A percentile compares a stretch with the other conserved stretches of the same genome.
These are phyloP conservation scores for Paspalum notatum DNA, from an alignment of 176 grass and related monocot species.

Conservation along the genomic window DNA sequence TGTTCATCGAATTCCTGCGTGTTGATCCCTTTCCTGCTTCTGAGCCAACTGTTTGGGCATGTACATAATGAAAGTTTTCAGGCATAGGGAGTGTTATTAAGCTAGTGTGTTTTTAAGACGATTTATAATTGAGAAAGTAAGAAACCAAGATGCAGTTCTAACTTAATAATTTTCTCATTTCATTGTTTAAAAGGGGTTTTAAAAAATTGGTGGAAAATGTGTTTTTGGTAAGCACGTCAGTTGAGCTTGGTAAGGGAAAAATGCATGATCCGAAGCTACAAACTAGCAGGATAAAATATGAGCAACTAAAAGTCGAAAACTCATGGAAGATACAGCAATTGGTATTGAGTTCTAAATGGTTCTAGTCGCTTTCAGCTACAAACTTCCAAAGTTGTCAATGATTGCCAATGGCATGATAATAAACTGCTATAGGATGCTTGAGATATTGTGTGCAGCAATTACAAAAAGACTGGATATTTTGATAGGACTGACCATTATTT, in stretches of 20 bases:
- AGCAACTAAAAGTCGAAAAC: conserved; percentile 13
- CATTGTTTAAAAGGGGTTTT: background rate
- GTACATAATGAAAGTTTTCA: conserved; percentile 6
- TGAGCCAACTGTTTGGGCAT: conserved; percentile 29
- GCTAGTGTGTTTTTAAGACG: background rate
- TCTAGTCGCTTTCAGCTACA: background rate
- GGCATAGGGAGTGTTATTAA: background rate
- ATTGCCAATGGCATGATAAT: background rate
- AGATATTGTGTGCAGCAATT: background rate
- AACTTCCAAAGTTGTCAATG: background rate
- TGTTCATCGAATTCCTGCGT: conserved; percentile 24
- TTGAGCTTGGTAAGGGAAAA: conserved; percentile 10
- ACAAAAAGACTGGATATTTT: background rate
- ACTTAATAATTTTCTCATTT: background rate
- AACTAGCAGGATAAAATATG: background rate
- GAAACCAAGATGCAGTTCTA: background rate
- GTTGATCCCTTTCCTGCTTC: conserved; percentile 35
- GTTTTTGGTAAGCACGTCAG: background rate
- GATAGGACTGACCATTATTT: conserved; percentile 49
- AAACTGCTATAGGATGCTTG: conserved; percentile 13
- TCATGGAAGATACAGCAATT: background rate
- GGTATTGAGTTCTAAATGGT: conserved; percentile 6
- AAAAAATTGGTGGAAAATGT: background rate
- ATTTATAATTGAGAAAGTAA: background rate
- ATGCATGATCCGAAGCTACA: background rate